A percentile compares a stretch with the other conserved stretches of the same genome.
phyloP scores from a whole-genome alignment of 169 alveolate genomes.

The Eimeria brunetti region DNA sequence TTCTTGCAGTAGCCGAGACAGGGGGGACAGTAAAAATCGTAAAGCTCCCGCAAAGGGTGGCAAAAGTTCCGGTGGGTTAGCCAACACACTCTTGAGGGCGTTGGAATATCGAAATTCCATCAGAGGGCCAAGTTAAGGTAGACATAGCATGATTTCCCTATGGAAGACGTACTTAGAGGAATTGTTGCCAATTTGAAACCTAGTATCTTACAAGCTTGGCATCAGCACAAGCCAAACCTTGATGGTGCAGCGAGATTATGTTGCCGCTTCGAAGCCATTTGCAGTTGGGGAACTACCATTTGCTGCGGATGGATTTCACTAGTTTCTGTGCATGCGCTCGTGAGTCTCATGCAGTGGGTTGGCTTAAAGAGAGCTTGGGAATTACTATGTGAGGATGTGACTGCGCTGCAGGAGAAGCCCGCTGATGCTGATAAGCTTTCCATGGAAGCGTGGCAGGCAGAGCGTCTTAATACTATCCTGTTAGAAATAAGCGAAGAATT shows the following conservation, averaged over 20 bases:
- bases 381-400: neutral
- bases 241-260: neutral
- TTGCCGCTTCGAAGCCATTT: neutral
- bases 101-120: neutral
- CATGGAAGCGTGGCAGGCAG: slow-evolving; percentile 66
- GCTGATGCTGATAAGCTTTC: slow-evolving; percentile 64
- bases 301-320: neutral
- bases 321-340: neutral
- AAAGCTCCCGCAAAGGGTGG: slow-evolving; percentile 59
- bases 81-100: neutral
- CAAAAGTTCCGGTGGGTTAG: slow-evolving; percentile 32
- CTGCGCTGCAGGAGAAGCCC: slow-evolving; percentile 43
- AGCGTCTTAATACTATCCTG: slow-evolving; percentile 52
- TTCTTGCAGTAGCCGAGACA: slow-evolving; percentile 57
- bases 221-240: neutral
- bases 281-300: neutral
- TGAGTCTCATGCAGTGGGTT: neutral
- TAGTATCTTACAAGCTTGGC: neutral
- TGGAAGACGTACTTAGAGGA: neutral
- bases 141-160: neutral
- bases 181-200: neutral
- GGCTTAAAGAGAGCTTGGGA: neutral
- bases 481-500: slow-evolving; percentile 54
- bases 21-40: slow-evolving; percentile 65
- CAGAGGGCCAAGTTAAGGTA: neutral